A percentile compares a stretch with the other conserved stretches of the same genome.
Evolutionary conservation across 805 yeast species (phyloP).

Genomic region (Spathaspora hagerdaliae): DNA sequence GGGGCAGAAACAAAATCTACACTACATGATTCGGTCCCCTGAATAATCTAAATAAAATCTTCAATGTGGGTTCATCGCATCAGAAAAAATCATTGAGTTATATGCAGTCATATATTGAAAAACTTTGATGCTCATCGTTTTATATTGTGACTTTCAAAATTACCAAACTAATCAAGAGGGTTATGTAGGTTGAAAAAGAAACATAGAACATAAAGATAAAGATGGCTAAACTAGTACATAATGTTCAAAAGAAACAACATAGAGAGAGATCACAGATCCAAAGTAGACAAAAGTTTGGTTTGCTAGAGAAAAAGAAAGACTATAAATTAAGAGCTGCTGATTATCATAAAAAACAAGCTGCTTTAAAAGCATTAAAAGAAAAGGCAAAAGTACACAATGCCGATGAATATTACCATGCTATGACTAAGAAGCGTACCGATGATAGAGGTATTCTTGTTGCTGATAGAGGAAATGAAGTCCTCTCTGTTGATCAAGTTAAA

Average conservation of each 20-base stretch:
- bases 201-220: neutral
- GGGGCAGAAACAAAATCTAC: too few relatives aligned
- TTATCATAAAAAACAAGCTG: slow-evolving; percentile 56
- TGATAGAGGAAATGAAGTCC: slow-evolving; percentile 59
- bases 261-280: slow-evolving; percentile 87
- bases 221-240: slow-evolving; percentile 82
- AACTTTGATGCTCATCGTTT: slow-evolving; percentile 6
- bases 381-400: slow-evolving; percentile 79
- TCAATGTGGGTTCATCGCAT: too few relatives aligned
- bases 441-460: slow-evolving; percentile 61
- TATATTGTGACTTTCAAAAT: too few relatives aligned
- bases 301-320: slow-evolving; percentile 80
- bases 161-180: too few relatives aligned
- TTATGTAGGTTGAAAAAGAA: too few relatives aligned
- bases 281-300: slow-evolving; percentile 71
- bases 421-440: slow-evolving; percentile 71
- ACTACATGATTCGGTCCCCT: too few relatives aligned
- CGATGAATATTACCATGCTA: slow-evolving; percentile 95
- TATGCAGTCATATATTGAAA: neutral
- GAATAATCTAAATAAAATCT: too few relatives aligned
- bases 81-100: neutral
- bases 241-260: slow-evolving; percentile 94
- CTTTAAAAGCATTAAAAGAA: slow-evolving; percentile 63
- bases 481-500: slow-evolving; percentile 72
- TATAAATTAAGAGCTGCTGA: slow-evolving; percentile 50